A percentile compares a stretch with the other conserved stretches of the same genome.
Conservation (phyloP, 1,284 basidiomycete species). For the Erythrobasidium hasegawianum region DNA sequence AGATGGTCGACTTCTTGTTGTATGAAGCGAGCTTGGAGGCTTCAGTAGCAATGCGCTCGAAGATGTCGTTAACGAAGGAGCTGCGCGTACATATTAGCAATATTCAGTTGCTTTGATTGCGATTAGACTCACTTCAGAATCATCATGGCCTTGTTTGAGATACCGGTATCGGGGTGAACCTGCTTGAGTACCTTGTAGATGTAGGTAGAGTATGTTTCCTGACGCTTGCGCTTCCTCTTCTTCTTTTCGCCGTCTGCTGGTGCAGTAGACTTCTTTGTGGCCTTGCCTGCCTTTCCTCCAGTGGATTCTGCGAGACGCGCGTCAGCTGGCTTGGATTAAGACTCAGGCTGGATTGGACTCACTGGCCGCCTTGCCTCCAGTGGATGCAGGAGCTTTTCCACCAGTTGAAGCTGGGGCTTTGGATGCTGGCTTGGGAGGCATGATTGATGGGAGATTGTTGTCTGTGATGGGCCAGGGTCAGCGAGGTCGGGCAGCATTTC, state of each 20-base stretch:
- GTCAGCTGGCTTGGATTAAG: background rate
- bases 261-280: slow-evolving; percentile 33
- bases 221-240: slow-evolving; percentile 64
- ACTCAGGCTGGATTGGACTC: slow-evolving; percentile 3
- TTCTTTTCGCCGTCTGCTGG: slow-evolving; percentile 62
- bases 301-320: slow-evolving; percentile 27
- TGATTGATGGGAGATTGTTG: slow-evolving; percentile 13
- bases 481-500: no score
- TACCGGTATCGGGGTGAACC: slow-evolving; percentile 54
- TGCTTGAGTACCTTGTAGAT: slow-evolving; percentile 58
- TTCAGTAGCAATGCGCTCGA: slow-evolving; percentile 50
- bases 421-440: slow-evolving; percentile 35
- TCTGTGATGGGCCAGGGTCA: no score
- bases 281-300: slow-evolving; percentile 35
- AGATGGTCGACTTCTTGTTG: slow-evolving; percentile 92
- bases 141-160: slow-evolving; percentile 54
- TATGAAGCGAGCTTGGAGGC: slow-evolving; percentile 69
- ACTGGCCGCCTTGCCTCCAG: slow-evolving; percentile 37
- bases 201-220: slow-evolving; percentile 52
- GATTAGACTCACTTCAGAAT: slow-evolving; percentile 42
- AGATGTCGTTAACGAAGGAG: slow-evolving; percentile 54
- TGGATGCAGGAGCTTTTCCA: slow-evolving; percentile 35
- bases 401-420: slow-evolving; percentile 34
- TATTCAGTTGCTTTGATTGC: slow-evolving; percentile 25
- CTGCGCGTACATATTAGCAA: slow-evolving; percentile 37